Evolutionary conservation across 2,329 filamentous ascomycete genomes (phyloP).

Genomic region (Phoma sp.): DNA sequence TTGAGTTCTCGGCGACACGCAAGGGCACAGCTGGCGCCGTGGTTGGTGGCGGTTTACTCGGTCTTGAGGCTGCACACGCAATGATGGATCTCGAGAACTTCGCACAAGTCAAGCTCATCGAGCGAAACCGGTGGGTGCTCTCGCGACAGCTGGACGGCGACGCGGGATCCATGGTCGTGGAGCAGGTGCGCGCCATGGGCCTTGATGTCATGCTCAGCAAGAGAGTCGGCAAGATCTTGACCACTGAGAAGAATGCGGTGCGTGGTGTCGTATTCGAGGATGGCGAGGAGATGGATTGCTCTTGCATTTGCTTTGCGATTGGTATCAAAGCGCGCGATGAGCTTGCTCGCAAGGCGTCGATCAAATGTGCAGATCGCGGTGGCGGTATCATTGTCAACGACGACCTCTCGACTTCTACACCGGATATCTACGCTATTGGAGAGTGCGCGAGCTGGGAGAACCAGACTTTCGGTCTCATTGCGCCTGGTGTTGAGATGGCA

Average conservation of each 20-base stretch:
- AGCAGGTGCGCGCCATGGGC: constrained; percentile 79
- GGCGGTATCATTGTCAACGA: constrained; percentile 77
- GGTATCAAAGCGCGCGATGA: constrained; percentile 84
- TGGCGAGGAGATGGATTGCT: constrained; percentile 77
- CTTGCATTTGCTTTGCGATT: constrained; percentile 88
- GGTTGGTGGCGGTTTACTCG: constrained; percentile 83
- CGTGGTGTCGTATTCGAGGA: constrained; percentile 81
- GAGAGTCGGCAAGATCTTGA: constrained; percentile 75
- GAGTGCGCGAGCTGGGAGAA: constrained; percentile 91
- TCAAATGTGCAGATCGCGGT: constrained; percentile 74
- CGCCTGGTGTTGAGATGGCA: constrained; percentile 90
- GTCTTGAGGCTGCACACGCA: constrained; percentile 88
- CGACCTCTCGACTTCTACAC: constrained; percentile 71
- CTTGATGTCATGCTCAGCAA: constrained; percentile 82
- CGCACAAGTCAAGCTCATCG: constrained; percentile 77
- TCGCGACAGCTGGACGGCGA: constrained; percentile 83
- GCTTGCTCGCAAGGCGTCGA: constrained; percentile 72
- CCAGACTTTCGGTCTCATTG: constrained; percentile 88
- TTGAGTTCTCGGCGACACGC: constrained; percentile 71
- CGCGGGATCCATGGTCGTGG: constrained; percentile 80
- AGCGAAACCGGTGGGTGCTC: constrained; percentile 83
- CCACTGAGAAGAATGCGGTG: constrained; percentile 71
- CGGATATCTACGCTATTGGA: constrained; percentile 84
- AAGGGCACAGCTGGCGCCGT: constrained; percentile 76
- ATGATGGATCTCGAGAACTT: constrained; percentile 86